A percentile compares a stretch with the other conserved stretches of the same genome.
These are phyloP conservation scores for Tuber borchii DNA, from an alignment of 495 filamentous ascomycete species.

Conservation along the genomic window DNA sequence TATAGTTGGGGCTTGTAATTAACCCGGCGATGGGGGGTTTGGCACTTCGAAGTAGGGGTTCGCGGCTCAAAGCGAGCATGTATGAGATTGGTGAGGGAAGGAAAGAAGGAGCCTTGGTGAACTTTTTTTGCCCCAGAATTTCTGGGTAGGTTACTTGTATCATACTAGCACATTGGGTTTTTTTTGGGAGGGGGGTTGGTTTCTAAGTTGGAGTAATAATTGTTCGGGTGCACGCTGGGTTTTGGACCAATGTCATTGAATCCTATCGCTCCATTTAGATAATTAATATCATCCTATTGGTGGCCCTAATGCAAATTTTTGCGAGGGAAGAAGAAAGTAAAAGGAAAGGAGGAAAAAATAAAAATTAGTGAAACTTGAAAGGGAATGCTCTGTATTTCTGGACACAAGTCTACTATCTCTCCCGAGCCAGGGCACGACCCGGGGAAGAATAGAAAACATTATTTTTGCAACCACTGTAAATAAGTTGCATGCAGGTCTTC, in stretches of 20 bases:
- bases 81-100: background rate
- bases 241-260: background rate
- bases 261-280: background rate
- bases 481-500: background rate
- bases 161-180: background rate
- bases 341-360: background rate
- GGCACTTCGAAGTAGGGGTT: background rate
- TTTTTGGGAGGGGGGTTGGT: background rate
- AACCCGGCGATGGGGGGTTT: background rate
- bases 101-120: background rate
- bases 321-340: background rate
- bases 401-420: background rate
- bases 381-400: background rate
- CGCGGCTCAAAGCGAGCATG: background rate
- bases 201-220: background rate
- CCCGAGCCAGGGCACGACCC: background rate
- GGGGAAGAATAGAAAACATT: background rate
- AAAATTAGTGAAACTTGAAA: background rate
- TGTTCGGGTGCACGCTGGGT: background rate
- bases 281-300: background rate
- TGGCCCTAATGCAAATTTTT: background rate
- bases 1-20: background rate
- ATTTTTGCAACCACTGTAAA: background rate
- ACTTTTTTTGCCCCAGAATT: background rate
- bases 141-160: background rate